phyloP scores from a whole-genome alignment of 768 basidiomycete species.

The Galerina sulciceps region DNA sequence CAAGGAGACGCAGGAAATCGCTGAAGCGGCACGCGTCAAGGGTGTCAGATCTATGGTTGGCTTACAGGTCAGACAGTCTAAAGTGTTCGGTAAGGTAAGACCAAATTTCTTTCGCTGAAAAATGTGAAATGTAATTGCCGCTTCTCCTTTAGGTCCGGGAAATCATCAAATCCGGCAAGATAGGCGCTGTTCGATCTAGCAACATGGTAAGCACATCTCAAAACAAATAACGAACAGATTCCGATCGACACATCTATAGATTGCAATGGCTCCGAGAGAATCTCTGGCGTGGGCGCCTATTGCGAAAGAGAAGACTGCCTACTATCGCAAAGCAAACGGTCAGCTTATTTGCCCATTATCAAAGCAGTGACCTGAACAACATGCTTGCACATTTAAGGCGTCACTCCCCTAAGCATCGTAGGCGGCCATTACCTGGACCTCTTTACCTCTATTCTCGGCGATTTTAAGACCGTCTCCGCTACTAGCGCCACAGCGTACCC shows the following conservation, averaged over 20 bases:
- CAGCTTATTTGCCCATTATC: conserved; percentile 15
- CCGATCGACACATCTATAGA: neutral
- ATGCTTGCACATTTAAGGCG: neutral
- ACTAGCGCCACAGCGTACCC: conserved; percentile 28
- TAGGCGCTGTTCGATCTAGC: neutral
- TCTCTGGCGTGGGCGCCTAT: neutral
- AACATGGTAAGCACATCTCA: neutral
- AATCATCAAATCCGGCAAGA: neutral
- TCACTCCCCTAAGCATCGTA: neutral
- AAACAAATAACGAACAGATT: too few relatives aligned
- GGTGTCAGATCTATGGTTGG: conserved; percentile 39
- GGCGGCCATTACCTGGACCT: conserved; percentile 32
- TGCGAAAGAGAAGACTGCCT: neutral
- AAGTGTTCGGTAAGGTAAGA: neutral
- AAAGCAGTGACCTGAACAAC: neutral
- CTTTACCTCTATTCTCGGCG: conserved; percentile 33
- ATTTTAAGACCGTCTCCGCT: conserved; percentile 32
- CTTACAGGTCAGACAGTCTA: conserved; percentile 6
- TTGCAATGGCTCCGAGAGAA: neutral
- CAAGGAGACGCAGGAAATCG: conserved; percentile 37
- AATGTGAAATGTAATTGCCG: too few relatives aligned
- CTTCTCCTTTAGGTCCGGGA: conserved; percentile 33
- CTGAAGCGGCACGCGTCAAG: conserved; percentile 30
- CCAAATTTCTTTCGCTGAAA: neutral
- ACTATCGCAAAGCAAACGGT: neutral